Evolutionary conservation across 1,284 basidiomycete species (phyloP).

Genomic region (Ganoderma multipileum): DNA sequence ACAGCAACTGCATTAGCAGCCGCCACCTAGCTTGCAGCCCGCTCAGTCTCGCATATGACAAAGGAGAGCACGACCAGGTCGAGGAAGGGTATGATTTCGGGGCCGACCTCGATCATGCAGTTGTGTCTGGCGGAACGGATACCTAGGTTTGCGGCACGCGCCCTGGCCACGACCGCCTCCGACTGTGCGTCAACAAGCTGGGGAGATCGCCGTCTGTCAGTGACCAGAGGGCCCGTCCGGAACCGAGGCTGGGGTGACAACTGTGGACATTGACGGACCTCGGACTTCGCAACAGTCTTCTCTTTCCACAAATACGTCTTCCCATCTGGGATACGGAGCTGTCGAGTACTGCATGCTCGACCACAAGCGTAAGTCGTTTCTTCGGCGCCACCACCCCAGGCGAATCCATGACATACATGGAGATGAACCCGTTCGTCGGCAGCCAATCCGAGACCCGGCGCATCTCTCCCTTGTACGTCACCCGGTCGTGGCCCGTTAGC

Average conservation of each 20-base stretch:
- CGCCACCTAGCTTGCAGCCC: background rate
- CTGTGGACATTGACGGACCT: background rate
- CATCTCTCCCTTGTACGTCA: conserved; percentile 15
- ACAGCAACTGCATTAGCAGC: background rate
- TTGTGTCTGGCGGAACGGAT: background rate
- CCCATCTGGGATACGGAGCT: conserved; percentile 1
- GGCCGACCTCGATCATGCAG: conserved; percentile 1
- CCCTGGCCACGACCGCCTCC: background rate
- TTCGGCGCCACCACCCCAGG: too few species aligned
- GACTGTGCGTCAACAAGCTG: conserved; percentile 10
- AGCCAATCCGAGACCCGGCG: conserved; percentile 16
- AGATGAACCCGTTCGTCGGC: conserved; percentile 8
- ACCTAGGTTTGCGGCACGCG: background rate
- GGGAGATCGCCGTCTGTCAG: background rate
- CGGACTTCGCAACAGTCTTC: background rate
- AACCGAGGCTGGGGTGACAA: background rate
- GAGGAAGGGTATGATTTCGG: conserved; percentile 5
- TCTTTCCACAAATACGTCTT: conserved; percentile 11
- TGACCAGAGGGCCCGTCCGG: background rate
- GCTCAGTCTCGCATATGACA: conserved; percentile 13
- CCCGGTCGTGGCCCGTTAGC: conserved; percentile 9
- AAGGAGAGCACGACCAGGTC: conserved; percentile 15
- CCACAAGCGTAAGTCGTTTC: background rate
- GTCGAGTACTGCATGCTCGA: background rate
- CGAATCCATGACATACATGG: background rate